Evolutionary conservation across 2,329 filamentous ascomycete species (phyloP), one percentile per base, ranked within the genome.

Genomic region (Colletotrichum sansevieriae): DNA sequence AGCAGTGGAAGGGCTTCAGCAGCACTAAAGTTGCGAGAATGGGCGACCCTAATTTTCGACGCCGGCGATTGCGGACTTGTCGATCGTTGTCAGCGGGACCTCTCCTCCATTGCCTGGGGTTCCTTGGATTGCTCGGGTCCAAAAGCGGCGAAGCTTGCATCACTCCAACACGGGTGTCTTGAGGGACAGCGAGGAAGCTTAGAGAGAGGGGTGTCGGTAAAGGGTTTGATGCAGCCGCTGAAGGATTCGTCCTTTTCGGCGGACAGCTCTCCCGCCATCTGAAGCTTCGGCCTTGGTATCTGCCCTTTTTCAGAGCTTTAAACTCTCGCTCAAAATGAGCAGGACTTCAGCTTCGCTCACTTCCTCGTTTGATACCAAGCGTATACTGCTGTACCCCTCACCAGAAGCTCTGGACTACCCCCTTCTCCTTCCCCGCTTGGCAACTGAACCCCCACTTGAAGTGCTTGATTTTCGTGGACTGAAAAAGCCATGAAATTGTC

Each of bases 61-160:
- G 44, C 37, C 64, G 64, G 64, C 59, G 59, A 63, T 57, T 57
- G 43, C 64, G 64, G 64, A 63, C 52, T 67, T 37, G 37, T 63
- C 43, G 64, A 68, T 58, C 60, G 65, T 46, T 35, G 25, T 46
- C 43, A 51, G 20, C 52, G 54, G 61, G 47, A 56, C 39, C 46
- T 35, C 9, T 55, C 41, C 61, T 68, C 51, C 18, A 43, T 33
- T 43, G 4, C 12, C 18, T 29, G 33, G 46, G 43, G 29, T 59
- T 54, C 55, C 54, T 37, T 51, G 61, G 46, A 46, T 18, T 61
- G 33, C 39, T 56, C 44, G 18, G 5, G 33, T 51, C 43, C 35
- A 47, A 37, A 65, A 65, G 25, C 56, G 55, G 56, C 63, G 63
- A 65, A 52, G 35, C 47, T 65, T 65, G 63, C 39, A 61, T 65